These are phyloP conservation scores for Paraphoma chrysanthemicola DNA, from an alignment of 2,329 filamentous ascomycete species.

Conservation along the genomic window DNA sequence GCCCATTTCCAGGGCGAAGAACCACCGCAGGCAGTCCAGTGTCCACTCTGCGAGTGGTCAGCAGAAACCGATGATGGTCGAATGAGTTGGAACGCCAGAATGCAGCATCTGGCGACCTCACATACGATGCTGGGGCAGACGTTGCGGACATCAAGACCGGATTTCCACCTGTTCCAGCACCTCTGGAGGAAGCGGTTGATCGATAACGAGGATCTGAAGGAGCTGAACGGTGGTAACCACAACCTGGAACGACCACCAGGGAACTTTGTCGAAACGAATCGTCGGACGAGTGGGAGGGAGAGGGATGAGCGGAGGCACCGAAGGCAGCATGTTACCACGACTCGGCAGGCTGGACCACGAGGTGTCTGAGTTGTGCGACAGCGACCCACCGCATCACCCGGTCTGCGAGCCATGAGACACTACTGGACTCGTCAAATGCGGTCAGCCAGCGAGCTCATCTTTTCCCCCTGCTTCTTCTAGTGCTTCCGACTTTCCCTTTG, in stretches of 20 bases:
- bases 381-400: not conserved
- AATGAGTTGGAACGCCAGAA: constrained; percentile 30
- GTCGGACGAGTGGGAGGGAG: constrained; percentile 7
- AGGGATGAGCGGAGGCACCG: constrained; percentile 13
- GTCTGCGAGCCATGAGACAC: not conserved
- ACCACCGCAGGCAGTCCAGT: constrained; percentile 36
- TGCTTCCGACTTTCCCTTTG: not conserved
- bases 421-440: not conserved
- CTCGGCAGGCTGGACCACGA: constrained; percentile 4
- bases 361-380: constrained; percentile 6
- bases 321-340: constrained; percentile 18
- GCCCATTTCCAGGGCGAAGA: constrained; percentile 43
- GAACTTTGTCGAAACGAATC: constrained; percentile 30
- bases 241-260: constrained; percentile 22
- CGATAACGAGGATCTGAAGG: constrained; percentile 40
- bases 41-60: constrained; percentile 42
- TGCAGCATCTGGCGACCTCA: constrained; percentile 36
- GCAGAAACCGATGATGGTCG: constrained; percentile 17
- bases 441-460: not conserved
- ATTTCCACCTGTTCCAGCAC: constrained; percentile 37
- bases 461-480: not conserved
- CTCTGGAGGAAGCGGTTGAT: constrained; percentile 42
- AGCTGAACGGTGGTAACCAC: constrained; percentile 38
- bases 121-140: constrained; percentile 34
- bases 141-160: constrained; percentile 30